Base-by-base conservation (phyloP, 2,329 filamentous ascomycete species). In the Shiraia bambusicola region DNA sequence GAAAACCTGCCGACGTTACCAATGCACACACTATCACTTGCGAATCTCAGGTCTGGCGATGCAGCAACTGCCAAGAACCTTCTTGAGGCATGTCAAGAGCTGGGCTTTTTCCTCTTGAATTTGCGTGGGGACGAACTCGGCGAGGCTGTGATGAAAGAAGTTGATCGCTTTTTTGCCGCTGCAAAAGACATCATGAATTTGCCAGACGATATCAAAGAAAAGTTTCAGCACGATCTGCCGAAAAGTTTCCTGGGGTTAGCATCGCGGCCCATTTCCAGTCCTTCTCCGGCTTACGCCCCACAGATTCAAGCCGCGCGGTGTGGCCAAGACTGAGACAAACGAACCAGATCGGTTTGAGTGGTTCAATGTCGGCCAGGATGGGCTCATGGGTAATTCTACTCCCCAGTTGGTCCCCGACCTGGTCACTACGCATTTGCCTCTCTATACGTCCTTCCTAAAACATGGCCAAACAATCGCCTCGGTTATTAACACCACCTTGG, bases 161-260 rank as follows among this genome's bases (percentile, higher is more conserved):
- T 43, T 14, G 34, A 43, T 25, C 14, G 17, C 8, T 24, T 43
- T 4, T 34, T 43, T n/a, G 29, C n/a, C 7, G 17, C 25, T 24
- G 25, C n/a, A 19, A 32, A 33, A 34, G 24, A 38, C n/a, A 43
- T 43, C 13, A 38, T 37, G 40, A 32, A 38, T 33, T 26, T 38
- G 25, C 34, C 40, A n/a, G 13, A 27, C 11, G 34, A 32, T 14
- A 22, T 28, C 5, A 43, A 38, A 19, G 30, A 28, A 3, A 32
- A 37, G 5, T 43, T 27, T 25, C 34, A 13, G 2, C 19, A 28
- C 13, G 28, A 38, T 14, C 40, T 28, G 2, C 34, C 40, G 2
- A 34, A 33, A 22, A 38, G 34, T 14, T 38, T 38, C 24, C 29
- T 43, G 12, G 38, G 38, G 19, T 41, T 16, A 19, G 19, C 34